Conservation (phyloP, 805 yeast species). For the Isabelozyma rhagii region DNA sequence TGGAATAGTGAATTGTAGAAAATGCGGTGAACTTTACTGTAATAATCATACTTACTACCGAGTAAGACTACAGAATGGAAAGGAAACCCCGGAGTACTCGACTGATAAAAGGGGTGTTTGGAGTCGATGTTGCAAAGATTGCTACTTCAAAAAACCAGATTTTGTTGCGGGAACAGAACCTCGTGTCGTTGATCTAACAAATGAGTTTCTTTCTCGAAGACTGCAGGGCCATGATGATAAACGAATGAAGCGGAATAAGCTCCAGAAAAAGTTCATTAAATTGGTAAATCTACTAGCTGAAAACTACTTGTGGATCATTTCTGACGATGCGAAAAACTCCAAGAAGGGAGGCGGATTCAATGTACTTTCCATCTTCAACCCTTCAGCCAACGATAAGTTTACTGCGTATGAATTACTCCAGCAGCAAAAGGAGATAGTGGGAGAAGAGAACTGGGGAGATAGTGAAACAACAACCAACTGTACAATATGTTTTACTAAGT, state of each 20-base stretch:
- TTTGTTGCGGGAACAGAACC: constrained; percentile 42
- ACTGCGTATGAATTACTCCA: constrained; percentile 3
- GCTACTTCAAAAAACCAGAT: constrained; percentile 58
- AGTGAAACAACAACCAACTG: constrained; percentile 49
- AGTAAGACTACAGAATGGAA: constrained; percentile 47
- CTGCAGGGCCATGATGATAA: constrained; percentile 42
- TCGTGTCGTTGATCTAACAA: constrained; percentile 41
- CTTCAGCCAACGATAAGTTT: background rate
- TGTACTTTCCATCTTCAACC: background rate
- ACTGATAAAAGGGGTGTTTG: constrained; percentile 48
- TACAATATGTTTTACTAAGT: constrained; percentile 56
- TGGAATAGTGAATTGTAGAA: constrained; percentile 67
- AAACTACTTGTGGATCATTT: constrained; percentile 2
- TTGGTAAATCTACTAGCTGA: constrained; percentile 30
- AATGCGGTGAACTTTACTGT: constrained; percentile 74
- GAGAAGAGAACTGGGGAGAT: constrained; percentile 62
- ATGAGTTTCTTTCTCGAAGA: constrained; percentile 40
- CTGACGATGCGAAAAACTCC: background rate
- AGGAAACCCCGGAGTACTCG: constrained; percentile 32
- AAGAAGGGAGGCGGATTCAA: background rate
- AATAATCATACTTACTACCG: constrained; percentile 56
- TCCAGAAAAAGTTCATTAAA: constrained; percentile 59
- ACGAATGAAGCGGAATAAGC: constrained; percentile 50
- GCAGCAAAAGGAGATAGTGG: constrained; percentile 22
- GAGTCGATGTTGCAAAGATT: constrained; percentile 65